Evolutionary conservation across 441 rosid genomes (phyloP), one percentile per base, ranked within the genome.

Genomic region (Adansonia madagascariensis): DNA sequence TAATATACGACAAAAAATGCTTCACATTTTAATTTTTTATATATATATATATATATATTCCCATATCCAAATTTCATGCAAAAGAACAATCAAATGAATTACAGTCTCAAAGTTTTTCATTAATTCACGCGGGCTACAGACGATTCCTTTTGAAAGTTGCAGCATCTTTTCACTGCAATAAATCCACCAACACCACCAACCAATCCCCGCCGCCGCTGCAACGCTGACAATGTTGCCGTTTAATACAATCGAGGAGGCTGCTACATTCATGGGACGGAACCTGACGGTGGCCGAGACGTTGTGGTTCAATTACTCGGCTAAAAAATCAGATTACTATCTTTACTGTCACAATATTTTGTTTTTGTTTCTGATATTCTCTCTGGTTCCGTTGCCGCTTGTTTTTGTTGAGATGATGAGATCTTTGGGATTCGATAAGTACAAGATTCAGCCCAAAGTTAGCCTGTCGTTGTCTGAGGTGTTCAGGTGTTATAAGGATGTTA

Each of bases 401-500:
- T 60, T 90, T 78, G 47, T 88, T 24, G 93, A 88, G 77, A 61
- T 86, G 49, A 61, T 82, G 86, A 87, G 91, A 82, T 86, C 90
- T 73, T 80, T 85, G 14, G 80, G 84, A 56, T 77, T 93, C 66
- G 86, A 86, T 46, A 81, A 77, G 75, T 88, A 85, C 85, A 95
- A 95, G 94, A 93, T 95, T 86, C 99, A 95, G 84, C 98, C 97
- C 35, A 95, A 93, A 75, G 97, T 90, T n/a, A 81, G 82, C 62
- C 74, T 88, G 71, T 85, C 99, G 1, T 61, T 68, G 0, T 67
- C 90, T 6, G 97, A 95, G 44, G 89, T 91, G 86, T 57, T 92
- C 66, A 72, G 47, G 7, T 95, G 99, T 69, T 95, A 94, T 83
- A 88, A 74, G 85, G 95, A 90, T 83, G 98, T 94, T 15, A 85